A percentile compares a stretch with the other conserved stretches of the same genome.
Evolutionary conservation across 2,329 filamentous ascomycete genomes (phyloP).

Genomic region (Ceratocystis huliohia): DNA sequence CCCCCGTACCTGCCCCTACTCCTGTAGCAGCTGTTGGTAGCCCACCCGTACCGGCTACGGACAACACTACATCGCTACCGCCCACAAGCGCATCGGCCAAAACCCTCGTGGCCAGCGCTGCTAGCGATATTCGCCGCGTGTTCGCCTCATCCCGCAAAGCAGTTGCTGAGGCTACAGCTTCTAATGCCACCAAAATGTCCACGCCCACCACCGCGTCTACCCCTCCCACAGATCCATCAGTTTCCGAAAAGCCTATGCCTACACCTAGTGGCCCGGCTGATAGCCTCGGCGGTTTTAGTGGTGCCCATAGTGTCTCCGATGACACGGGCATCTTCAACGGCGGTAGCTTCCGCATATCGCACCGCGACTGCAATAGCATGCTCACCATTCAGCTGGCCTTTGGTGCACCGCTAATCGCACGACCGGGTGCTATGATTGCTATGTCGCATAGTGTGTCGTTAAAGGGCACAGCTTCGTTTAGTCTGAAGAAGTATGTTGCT

Average conservation of each 20-base stretch:
- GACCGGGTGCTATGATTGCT: constrained; percentile 82
- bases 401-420: constrained; percentile 69
- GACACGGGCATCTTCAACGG: constrained; percentile 96
- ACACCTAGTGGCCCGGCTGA: constrained; percentile 28
- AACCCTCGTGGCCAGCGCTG: constrained; percentile 21
- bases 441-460: constrained; percentile 85
- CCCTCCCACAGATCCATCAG: constrained; percentile 25
- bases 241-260: neutral
- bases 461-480: constrained; percentile 72
- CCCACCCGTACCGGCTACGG: neutral
- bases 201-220: constrained; percentile 22
- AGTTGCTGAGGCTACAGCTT: neutral
- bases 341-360: constrained; percentile 83
- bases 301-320: constrained; percentile 45
- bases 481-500: constrained; percentile 77
- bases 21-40: no score
- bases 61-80: neutral
- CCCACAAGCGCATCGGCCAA: constrained; percentile 24
- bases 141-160: constrained; percentile 22
- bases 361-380: constrained; percentile 81
- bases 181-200: constrained; percentile 26
- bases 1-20: neutral
- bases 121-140: constrained; percentile 22
- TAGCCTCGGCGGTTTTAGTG: constrained; percentile 27
- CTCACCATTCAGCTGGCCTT: constrained; percentile 81